Evolutionary conservation across 2,329 filamentous ascomycete species (phyloP), one percentile per base, ranked within the genome.

Genomic region (Arthrobotrys megalospora): DNA sequence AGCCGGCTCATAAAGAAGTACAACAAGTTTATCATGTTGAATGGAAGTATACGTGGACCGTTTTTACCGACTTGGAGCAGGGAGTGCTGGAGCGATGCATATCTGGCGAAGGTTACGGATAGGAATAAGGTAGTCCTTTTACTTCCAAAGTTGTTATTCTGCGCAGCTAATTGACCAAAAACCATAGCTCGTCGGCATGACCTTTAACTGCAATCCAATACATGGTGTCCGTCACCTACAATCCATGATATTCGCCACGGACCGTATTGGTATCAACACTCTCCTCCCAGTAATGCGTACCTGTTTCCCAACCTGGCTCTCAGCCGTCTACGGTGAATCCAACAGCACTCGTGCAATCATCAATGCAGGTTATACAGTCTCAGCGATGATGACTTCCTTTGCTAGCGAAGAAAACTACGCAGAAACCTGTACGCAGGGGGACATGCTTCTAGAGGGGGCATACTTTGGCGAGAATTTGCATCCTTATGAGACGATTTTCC

Each of bases 171-270:
- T 53, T 16, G 6, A 7, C 7, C 14, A 4, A 53, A 47, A 34
- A 32, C 14, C 48, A 53, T 62, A 85, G 84, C 81, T 85, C 24
- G 83, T 85, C 7, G 85, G 85, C 10, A 84, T 84, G 81, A 83
- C 84, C 0, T 81, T 81, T 34, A 85, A 83, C 80, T 85, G 84
- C 81, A 70, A 78, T 7, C 84, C 84, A 12, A 28, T 41, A 1
- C 36, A 47, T 8, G 64, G 64, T 5, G 71, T 77, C 6, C 82
- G 82, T 48, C 84, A 85, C 76, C 79, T 85, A 1, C 84, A 85
- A 79, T 83, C 84, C 47, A 85, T 84, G 82, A 82, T 85, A 63
- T 83, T 82, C 80, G 84, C 84, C 8, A 85, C 85, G 6, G 84
- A 85, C 81, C 62, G 79, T 12, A 77, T 83, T n/a, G 85, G 85